Conservation (phyloP, 2,329 filamentous ascomycete species). For the Aspergillus quadrilineatus region DNA sequence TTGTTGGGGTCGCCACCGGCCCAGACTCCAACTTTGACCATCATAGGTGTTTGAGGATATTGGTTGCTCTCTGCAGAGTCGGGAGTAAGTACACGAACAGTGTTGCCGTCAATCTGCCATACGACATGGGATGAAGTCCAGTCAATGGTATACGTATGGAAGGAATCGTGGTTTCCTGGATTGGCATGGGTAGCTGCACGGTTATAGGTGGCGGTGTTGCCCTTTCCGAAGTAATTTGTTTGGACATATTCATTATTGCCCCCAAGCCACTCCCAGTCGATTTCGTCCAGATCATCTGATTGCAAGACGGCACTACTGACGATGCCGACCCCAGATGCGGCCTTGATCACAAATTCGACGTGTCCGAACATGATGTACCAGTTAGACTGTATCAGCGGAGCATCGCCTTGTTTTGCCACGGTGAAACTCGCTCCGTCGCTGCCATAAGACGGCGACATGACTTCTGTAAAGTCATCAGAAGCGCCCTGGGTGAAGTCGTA, state of each 20-base stretch:
- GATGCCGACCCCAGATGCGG: constrained; percentile 84
- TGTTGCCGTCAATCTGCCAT: constrained; percentile 78
- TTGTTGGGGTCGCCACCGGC: constrained; percentile 84
- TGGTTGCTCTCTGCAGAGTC: constrained; percentile 66
- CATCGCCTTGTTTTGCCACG: constrained; percentile 73
- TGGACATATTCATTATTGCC: constrained; percentile 76
- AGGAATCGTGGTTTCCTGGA: constrained; percentile 67
- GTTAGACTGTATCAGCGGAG: constrained; percentile 80
- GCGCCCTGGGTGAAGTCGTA: constrained; percentile 78
- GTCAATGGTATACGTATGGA: constrained; percentile 85
- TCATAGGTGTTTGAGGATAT: constrained; percentile 95
- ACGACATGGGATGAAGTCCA: constrained; percentile 84
- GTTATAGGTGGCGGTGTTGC: constrained; percentile 79
- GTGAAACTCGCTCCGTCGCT: constrained; percentile 78
- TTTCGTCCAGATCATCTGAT: constrained; percentile 90
- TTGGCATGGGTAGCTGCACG: constrained; percentile 77
- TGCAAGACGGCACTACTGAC: constrained; percentile 89
- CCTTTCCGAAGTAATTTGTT: constrained; percentile 96
- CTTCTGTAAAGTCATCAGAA: constrained; percentile 74
- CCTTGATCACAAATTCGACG: constrained; percentile 80
- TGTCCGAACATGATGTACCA: constrained; percentile 99
- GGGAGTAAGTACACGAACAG: constrained; percentile 72
- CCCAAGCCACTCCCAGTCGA: constrained; percentile 96
- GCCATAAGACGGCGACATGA: constrained; percentile 70
- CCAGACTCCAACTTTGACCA: constrained; percentile 89